Evolutionary conservation across 2,329 filamentous ascomycete species (phyloP).

Genomic region (Diaporthe helianthi): DNA sequence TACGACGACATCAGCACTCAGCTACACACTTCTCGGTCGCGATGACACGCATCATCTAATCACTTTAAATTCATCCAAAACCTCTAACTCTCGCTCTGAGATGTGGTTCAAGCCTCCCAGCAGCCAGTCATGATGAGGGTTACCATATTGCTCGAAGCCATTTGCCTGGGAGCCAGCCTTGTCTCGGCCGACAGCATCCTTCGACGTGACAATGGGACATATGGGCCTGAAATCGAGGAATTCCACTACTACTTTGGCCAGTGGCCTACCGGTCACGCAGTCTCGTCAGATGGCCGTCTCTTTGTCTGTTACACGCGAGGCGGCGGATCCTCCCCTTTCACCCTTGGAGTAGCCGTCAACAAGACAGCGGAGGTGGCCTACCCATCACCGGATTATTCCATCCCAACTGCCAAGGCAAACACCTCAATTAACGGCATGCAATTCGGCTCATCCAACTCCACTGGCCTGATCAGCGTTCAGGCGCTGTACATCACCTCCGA

Average conservation of each 20-base stretch:
- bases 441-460: slow-evolving; percentile 52
- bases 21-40: not conserved
- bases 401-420: slow-evolving; percentile 49
- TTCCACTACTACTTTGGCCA: slow-evolving; percentile 56
- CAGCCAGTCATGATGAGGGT: not conserved
- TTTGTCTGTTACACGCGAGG: slow-evolving; percentile 56
- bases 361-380: slow-evolving; percentile 55
- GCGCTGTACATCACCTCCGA: slow-evolving; percentile 52
- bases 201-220: slow-evolving; percentile 54
- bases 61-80: slow-evolving; percentile 11
- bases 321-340: slow-evolving; percentile 49
- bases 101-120: not conserved
- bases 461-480: slow-evolving; percentile 51
- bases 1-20: not conserved
- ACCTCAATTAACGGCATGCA: slow-evolving; percentile 48
- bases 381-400: slow-evolving; percentile 3
- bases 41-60: not conserved
- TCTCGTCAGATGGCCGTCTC: slow-evolving; percentile 50
- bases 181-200: slow-evolving; percentile 36
- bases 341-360: slow-evolving; percentile 54
- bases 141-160: not conserved
- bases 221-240: slow-evolving; percentile 54
- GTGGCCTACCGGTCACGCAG: slow-evolving; percentile 54
- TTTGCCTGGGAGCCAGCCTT: not conserved
- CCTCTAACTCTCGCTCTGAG: not conserved